A percentile compares a stretch with the other conserved stretches of the same genome.
phyloP scores from a whole-genome alignment of 2,329 filamentous ascomycete genomes.

The Pseudocercospora musae region DNA sequence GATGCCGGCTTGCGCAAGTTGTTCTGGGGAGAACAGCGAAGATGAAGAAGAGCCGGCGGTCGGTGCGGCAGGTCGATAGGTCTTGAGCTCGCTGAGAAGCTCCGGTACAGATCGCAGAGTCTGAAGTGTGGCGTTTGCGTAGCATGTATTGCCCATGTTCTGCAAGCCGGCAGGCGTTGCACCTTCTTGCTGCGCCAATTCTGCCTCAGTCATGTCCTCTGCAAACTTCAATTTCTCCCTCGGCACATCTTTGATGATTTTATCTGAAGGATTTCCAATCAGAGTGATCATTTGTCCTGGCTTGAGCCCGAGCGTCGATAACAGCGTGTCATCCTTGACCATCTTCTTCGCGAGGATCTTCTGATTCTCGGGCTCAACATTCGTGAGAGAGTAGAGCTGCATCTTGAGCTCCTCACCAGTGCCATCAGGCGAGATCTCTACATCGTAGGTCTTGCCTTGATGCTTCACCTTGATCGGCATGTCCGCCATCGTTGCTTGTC shows the following conservation, averaged over 20 bases:
- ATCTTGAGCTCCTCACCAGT: slow-evolving; percentile 93
- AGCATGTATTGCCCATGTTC: slow-evolving; percentile 97
- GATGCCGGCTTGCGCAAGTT: slow-evolving; percentile 51
- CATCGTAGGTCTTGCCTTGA: slow-evolving; percentile 88
- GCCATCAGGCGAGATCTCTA: slow-evolving; percentile 75
- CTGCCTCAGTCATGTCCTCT: slow-evolving; percentile 96
- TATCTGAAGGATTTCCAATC: slow-evolving; percentile 82
- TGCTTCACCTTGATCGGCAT: slow-evolving; percentile 75
- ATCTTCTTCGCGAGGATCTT: slow-evolving; percentile 94
- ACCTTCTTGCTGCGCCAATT: slow-evolving; percentile 76
- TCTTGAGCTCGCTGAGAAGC: slow-evolving; percentile 72
- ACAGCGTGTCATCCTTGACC: slow-evolving; percentile 89
- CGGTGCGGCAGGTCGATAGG: slow-evolving; percentile 49
- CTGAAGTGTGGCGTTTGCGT: slow-evolving; percentile 96
- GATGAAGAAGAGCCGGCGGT: slow-evolving; percentile 25
- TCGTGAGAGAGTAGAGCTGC: slow-evolving; percentile 91
- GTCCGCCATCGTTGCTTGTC: slow-evolving; percentile 28
- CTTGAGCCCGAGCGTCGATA: slow-evolving; percentile 81
- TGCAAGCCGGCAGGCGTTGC: slow-evolving; percentile 83
- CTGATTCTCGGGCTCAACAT: slow-evolving; percentile 92
- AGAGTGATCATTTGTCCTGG: slow-evolving; percentile 87
- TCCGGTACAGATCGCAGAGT: slow-evolving; percentile 85
- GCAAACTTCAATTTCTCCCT: slow-evolving; percentile 81
- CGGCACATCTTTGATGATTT: slow-evolving; percentile 62
- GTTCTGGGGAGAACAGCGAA: slow-evolving; percentile 34